Evolutionary conservation across 140 eudicot species (phyloP).

Genomic region (Oenanthe javanica): DNA sequence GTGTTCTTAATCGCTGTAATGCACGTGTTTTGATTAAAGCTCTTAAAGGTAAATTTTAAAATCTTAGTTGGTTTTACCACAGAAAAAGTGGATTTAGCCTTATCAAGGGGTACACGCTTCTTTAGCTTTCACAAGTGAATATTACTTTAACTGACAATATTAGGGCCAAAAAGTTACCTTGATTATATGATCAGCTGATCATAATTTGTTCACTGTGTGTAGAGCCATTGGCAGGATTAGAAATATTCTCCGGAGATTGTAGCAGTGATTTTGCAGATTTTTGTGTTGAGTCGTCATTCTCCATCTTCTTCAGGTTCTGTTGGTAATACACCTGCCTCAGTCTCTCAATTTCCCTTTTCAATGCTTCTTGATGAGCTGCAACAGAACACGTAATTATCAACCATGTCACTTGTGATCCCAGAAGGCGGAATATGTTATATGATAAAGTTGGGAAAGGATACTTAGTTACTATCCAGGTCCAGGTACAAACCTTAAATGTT

Average conservation of each 20-base stretch:
- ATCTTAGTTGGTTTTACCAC: too few species aligned
- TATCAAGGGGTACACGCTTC: background rate
- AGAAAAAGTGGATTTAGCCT: background rate
- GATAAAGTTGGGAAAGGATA: background rate
- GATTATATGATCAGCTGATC: constrained; percentile 28
- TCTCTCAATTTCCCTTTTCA: constrained; percentile 89
- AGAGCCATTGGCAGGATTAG: constrained; percentile 29
- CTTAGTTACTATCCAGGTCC: background rate
- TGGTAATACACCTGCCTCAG: constrained; percentile 75
- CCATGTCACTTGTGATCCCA: background rate
- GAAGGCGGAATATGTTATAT: background rate
- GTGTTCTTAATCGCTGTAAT: background rate
- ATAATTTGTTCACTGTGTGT: constrained; percentile 45
- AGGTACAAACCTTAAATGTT: background rate
- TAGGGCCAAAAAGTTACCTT: background rate
- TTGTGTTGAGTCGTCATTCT: constrained; percentile 20
- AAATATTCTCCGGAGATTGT: constrained; percentile 4
- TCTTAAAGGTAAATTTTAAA: background rate
- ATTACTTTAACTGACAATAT: background rate
- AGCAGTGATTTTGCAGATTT: constrained; percentile 25
- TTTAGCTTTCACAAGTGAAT: background rate
- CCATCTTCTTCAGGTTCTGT: constrained; percentile 66
- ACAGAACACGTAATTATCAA: background rate
- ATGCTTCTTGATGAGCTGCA: constrained; percentile 95
- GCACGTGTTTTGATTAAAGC: background rate